phyloP scores from a whole-genome alignment of 1,284 basidiomycete species.

The Leccinum variabile region DNA sequence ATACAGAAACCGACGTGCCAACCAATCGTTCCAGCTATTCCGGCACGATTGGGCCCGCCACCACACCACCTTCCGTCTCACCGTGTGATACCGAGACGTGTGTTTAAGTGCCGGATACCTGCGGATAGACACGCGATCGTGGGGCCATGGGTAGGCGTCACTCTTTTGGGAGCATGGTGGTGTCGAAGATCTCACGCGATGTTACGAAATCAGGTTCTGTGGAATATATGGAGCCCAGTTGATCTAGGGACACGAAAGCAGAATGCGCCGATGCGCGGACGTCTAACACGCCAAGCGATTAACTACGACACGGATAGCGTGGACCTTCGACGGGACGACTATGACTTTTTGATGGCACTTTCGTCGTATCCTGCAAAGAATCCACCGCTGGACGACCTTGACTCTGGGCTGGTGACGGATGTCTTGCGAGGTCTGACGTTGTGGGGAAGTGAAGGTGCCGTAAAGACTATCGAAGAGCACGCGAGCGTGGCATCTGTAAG shows the following conservation, averaged over 20 bases:
- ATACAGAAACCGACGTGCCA: slow-evolving; percentile 37
- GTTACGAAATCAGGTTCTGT: slow-evolving; percentile 40
- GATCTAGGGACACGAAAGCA: slow-evolving; percentile 37
- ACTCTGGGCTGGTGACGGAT: slow-evolving; percentile 44
- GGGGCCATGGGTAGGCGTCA: slow-evolving; percentile 51
- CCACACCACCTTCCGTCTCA: slow-evolving; percentile 49
- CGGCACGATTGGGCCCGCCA: slow-evolving; percentile 35
- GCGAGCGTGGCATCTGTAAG: background rate
- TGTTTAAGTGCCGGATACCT: slow-evolving; percentile 45
- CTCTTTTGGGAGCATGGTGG: background rate
- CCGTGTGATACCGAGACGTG: slow-evolving; percentile 43
- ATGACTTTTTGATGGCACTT: slow-evolving; percentile 46
- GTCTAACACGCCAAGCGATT: slow-evolving; percentile 20
- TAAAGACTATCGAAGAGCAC: slow-evolving; percentile 3
- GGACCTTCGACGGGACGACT: slow-evolving; percentile 36
- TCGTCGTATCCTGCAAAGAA: slow-evolving; percentile 40
- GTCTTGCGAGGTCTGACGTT: slow-evolving; percentile 44
- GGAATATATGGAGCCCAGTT: slow-evolving; percentile 46
- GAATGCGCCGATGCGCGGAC: slow-evolving; percentile 36
- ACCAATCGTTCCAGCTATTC: slow-evolving; percentile 36
- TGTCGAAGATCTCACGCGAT: slow-evolving; percentile 8
- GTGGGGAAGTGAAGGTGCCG: slow-evolving; percentile 32
- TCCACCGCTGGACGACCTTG: slow-evolving; percentile 40
- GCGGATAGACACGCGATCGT: slow-evolving; percentile 49
- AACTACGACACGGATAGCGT: slow-evolving; percentile 13